These are phyloP conservation scores for Metschnikowia kofuensis DNA, from an alignment of 805 yeast species.

Conservation along the genomic window DNA sequence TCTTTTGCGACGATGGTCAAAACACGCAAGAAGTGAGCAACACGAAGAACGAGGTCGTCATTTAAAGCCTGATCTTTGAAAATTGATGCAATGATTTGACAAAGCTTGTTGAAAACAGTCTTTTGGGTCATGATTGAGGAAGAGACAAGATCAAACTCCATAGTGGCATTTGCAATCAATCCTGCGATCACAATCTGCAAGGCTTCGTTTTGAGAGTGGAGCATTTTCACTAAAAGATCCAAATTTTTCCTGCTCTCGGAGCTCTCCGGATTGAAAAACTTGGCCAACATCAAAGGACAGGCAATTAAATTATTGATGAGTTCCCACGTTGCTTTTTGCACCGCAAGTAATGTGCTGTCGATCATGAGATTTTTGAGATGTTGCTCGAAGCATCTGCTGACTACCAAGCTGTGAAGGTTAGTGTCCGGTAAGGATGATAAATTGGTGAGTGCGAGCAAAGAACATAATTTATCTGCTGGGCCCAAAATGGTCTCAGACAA, in stretches of 20 bases:
- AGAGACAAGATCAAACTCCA: constrained; percentile 36
- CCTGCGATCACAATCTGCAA: constrained; percentile 33
- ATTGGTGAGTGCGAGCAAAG: constrained; percentile 67
- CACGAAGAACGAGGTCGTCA: constrained; percentile 28
- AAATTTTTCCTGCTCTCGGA: constrained; percentile 36
- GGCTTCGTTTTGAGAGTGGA: constrained; percentile 30
- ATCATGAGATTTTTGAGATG: constrained; percentile 40
- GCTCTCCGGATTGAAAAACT: constrained; percentile 54
- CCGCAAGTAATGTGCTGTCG: constrained; percentile 33
- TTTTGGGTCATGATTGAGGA: constrained; percentile 21
- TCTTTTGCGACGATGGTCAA: constrained; percentile 1
- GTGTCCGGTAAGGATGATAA: constrained; percentile 46
- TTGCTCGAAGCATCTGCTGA: constrained; percentile 48
- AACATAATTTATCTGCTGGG: constrained; percentile 48
- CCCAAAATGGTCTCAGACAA: constrained; percentile 17
- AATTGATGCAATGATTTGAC: constrained; percentile 21
- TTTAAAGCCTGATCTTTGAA: constrained; percentile 23
- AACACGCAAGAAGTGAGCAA: constrained; percentile 15
- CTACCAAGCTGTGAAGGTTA: constrained; percentile 35
- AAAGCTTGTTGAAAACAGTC: constrained; percentile 16
- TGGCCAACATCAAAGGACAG: constrained; percentile 42
- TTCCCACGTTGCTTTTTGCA: constrained; percentile 63
- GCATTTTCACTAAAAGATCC: constrained; percentile 28
- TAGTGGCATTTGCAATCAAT: constrained; percentile 38
- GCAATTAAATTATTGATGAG: constrained; percentile 58